A percentile compares a stretch with the other conserved stretches of the same genome.
Conservation (phyloP, 2,329 filamentous ascomycete genomes). For the Rhynchosporium agropyri region DNA sequence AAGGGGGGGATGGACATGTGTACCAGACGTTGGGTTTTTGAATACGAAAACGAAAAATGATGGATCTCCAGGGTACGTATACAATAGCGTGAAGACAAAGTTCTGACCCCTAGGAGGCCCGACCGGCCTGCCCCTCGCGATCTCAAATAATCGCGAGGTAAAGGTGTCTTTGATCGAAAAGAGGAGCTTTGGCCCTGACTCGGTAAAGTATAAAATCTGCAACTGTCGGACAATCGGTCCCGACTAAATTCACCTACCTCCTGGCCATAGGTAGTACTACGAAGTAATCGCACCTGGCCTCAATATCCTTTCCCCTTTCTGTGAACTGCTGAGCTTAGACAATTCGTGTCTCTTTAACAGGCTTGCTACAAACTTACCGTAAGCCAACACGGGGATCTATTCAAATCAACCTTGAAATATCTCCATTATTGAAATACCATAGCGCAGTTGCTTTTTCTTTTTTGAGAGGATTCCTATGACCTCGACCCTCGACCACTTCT, state of each 20-base stretch:
- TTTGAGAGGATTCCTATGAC: too few relatives aligned
- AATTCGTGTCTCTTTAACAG: slow-evolving; percentile 1
- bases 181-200: too few relatives aligned
- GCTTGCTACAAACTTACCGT: slow-evolving; percentile 9
- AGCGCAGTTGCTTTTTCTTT: too few relatives aligned
- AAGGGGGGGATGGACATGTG: neutral
- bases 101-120: slow-evolving; percentile 2
- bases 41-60: neutral
- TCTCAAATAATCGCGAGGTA: too few relatives aligned
- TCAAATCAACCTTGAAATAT: neutral
- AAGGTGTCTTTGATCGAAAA: too few relatives aligned
- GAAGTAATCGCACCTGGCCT: too few relatives aligned
- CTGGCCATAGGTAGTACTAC: too few relatives aligned
- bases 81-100: neutral
- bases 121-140: neutral
- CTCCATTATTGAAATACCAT: too few relatives aligned
- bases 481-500: too few relatives aligned
- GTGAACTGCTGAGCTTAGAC: neutral
- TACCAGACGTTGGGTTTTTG: neutral
- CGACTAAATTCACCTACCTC: too few relatives aligned
- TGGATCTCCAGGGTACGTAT: neutral
- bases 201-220: too few relatives aligned
- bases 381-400: neutral
- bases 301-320: neutral
- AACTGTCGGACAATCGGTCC: too few relatives aligned